Conservation (phyloP, 495 filamentous ascomycete genomes). For the Annulohypoxylon bovei region DNA sequence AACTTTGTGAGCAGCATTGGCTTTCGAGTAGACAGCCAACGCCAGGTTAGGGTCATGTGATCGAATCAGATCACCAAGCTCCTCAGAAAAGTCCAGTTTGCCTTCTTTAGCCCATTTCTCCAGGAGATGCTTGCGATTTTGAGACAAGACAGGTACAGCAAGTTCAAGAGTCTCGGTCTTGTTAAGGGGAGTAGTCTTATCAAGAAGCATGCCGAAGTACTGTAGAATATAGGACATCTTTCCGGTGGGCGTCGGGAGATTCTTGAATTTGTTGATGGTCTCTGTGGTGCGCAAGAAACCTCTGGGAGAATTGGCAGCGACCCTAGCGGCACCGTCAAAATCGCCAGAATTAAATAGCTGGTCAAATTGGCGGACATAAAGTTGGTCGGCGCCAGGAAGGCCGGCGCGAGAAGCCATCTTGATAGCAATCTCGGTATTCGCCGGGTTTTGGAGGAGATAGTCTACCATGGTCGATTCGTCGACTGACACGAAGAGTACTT, state of each 20-base stretch:
- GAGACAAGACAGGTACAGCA: constrained; percentile 87
- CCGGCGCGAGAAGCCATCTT: constrained; percentile 95
- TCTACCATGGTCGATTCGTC: constrained; percentile 91
- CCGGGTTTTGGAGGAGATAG: constrained; percentile 94
- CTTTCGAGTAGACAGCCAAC: constrained; percentile 83
- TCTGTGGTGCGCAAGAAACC: constrained; percentile 93
- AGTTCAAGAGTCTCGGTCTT: constrained; percentile 93
- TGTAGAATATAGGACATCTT: constrained; percentile 94
- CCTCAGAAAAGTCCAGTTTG: constrained; percentile 94
- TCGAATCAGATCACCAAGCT: constrained; percentile 92
- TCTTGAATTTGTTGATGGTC: constrained; percentile 95
- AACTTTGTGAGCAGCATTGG: constrained; percentile 89
- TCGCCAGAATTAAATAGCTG: constrained; percentile 78
- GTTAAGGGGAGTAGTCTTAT: constrained; percentile 88
- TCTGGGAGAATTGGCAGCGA: constrained; percentile 94
- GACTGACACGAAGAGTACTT: constrained; percentile 91
- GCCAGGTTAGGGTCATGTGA: constrained; percentile 88
- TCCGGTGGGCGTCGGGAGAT: constrained; percentile 74
- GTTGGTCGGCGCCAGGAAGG: constrained; percentile 91
- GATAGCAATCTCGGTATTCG: constrained; percentile 87
- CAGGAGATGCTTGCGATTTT: constrained; percentile 92
- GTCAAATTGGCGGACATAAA: constrained; percentile 94
- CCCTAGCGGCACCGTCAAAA: constrained; percentile 89
- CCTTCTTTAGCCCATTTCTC: constrained; percentile 98
- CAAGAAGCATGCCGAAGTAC: constrained; percentile 96